These are phyloP conservation scores for Bjerkandera adusta DNA, from an alignment of 1,284 basidiomycete species.

Conservation along the genomic window DNA sequence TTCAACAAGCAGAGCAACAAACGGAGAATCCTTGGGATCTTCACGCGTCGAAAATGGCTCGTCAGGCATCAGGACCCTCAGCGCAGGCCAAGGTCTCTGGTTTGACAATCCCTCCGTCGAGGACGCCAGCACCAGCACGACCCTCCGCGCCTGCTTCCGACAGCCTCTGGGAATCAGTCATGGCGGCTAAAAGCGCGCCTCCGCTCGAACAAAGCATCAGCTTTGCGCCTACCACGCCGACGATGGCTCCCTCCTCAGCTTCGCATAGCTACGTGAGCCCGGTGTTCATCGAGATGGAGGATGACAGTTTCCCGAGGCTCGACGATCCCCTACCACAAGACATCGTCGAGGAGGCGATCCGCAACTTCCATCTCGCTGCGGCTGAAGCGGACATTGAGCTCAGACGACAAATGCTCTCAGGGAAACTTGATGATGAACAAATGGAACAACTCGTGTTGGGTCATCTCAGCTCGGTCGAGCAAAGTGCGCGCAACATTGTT, in stretches of 20 bases:
- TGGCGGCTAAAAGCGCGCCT: not conserved
- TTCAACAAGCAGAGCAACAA: not conserved
- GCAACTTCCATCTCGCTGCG: slow-evolving; percentile 22
- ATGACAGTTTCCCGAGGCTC: slow-evolving; percentile 5
- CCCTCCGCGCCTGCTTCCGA: not conserved
- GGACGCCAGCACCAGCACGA: slow-evolving; percentile 1
- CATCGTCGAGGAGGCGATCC: slow-evolving; percentile 15
- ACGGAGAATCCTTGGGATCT: slow-evolving; percentile 2
- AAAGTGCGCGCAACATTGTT: slow-evolving; percentile 7
- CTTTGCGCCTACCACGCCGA: not conserved
- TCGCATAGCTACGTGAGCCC: slow-evolving; percentile 14
- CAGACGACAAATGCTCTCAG: slow-evolving; percentile 18
- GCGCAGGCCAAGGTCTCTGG: too few relatives aligned
- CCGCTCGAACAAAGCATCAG: not conserved
- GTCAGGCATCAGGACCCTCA: too few relatives aligned
- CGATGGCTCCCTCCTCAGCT: not conserved
- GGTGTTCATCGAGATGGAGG: slow-evolving; percentile 14
- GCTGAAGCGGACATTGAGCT: slow-evolving; percentile 24
- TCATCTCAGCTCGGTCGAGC: slow-evolving; percentile 11
- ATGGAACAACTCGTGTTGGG: slow-evolving; percentile 8
- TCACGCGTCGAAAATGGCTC: not conserved
- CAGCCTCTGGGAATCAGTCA: not conserved
- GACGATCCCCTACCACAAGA: slow-evolving; percentile 12
- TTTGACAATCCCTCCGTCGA: not conserved
- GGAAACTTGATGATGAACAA: slow-evolving; percentile 16